These are phyloP conservation scores for Coemansia sp. DNA, from an alignment of 192 early-diverging fungal species.

Conservation along the genomic window DNA sequence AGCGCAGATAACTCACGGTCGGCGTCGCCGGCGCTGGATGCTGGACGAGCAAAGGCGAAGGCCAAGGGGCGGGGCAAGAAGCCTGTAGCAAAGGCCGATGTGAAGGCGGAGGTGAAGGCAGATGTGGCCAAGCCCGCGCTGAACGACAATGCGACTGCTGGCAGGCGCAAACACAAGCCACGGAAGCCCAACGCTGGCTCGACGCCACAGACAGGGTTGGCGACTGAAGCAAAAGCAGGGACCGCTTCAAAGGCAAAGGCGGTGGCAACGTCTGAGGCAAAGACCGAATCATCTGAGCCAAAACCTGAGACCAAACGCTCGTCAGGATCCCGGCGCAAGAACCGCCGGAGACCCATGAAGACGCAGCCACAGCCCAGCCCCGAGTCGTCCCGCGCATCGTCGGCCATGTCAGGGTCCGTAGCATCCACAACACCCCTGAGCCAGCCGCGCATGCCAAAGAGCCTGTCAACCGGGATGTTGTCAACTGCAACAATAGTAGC, in stretches of 20 bases:
- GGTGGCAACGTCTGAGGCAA: no score
- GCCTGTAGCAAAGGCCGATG: background rate
- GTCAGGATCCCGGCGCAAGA: background rate
- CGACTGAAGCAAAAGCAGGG: background rate
- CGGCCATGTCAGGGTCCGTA: background rate
- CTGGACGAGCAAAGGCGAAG: background rate
- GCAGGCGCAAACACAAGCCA: background rate
- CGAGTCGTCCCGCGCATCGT: background rate
- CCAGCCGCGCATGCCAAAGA: constrained; percentile 2
- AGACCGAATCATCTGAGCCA: background rate
- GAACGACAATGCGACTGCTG: background rate
- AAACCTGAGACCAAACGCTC: background rate
- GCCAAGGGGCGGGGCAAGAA: background rate
- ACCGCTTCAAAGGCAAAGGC: background rate
- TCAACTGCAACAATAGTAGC: constrained; percentile 31
- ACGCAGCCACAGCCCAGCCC: background rate
- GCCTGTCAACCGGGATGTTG: constrained; percentile 8
- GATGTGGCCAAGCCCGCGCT: background rate
- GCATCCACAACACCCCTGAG: no score
- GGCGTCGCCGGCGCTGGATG: constrained; percentile 23
- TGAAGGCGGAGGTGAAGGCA: background rate
- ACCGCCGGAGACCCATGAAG: background rate
- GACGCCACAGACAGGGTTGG: background rate
- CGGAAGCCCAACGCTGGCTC: background rate
- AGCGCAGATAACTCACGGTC: constrained; percentile 47